phyloP scores from a whole-genome alignment of 441 rosid species.

The Adansonia gregorii region DNA sequence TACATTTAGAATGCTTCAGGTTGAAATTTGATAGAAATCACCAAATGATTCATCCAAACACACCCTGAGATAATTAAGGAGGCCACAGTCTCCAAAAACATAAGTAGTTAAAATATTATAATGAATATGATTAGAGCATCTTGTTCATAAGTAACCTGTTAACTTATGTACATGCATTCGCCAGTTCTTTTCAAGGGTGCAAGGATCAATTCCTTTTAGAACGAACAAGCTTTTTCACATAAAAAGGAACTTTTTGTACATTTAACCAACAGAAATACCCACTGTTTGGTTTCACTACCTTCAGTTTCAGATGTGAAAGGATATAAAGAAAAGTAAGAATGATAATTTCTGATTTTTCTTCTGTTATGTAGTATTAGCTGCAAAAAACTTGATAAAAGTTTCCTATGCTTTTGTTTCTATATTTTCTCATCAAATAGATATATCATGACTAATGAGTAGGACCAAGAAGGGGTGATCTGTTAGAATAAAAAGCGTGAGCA shows the following conservation, averaged over 20 bases:
- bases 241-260: neutral
- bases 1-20: neutral
- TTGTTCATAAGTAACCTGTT: neutral
- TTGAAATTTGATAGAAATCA: neutral
- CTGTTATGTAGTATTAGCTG: neutral
- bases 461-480: neutral
- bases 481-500: neutral
- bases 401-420: conserved; percentile 6
- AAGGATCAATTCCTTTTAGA: neutral
- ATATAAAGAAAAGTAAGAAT: neutral
- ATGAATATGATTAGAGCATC: neutral
- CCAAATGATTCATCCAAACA: neutral
- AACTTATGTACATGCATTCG: neutral
- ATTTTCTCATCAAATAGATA: neutral
- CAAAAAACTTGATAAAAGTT: neutral
- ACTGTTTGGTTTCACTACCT: neutral
- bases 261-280: neutral
- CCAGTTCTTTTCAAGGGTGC: neutral
- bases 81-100: neutral
- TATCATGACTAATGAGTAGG: neutral
- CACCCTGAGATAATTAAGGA: neutral
- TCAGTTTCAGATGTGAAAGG: neutral
- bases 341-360: neutral
- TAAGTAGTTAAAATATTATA: neutral
- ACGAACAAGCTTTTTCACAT: neutral